phyloP scores from a whole-genome alignment of 2,329 filamentous ascomycete genomes.

The Pezicula carpinea region DNA sequence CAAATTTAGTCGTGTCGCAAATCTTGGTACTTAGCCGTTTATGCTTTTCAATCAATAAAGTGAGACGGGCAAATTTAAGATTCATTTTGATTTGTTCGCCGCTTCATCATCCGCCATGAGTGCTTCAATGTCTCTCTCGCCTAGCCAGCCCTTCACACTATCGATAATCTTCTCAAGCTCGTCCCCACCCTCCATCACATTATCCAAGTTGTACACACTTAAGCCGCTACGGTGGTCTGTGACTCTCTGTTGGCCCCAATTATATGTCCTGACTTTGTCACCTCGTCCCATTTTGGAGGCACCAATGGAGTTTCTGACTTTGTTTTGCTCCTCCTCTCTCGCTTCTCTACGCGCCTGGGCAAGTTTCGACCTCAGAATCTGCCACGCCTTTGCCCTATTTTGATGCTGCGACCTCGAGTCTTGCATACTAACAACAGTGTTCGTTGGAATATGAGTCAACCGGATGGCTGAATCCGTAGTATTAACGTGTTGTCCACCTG shows the following conservation, averaged over 20 bases:
- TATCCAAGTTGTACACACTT: slow-evolving; percentile 60
- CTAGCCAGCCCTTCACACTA: slow-evolving; percentile 62
- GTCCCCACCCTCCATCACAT: slow-evolving; percentile 60
- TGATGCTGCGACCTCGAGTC: slow-evolving; percentile 85
- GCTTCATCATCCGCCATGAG: slow-evolving; percentile 48
- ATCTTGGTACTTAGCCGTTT: no score
- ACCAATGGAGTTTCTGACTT: slow-evolving; percentile 71
- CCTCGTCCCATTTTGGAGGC: slow-evolving; percentile 80
- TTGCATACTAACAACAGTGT: slow-evolving; percentile 85
- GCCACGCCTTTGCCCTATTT: slow-evolving; percentile 86
- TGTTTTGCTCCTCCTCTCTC: slow-evolving; percentile 74
- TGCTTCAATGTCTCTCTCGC: slow-evolving; percentile 58
- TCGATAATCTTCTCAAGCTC: slow-evolving; percentile 63
- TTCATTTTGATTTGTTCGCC: slow-evolving; percentile 7
- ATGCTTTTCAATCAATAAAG: no score
- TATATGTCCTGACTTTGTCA: slow-evolving; percentile 84
- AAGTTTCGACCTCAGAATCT: slow-evolving; percentile 73
- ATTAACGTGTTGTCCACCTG: slow-evolving; percentile 96
- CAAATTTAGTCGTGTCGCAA: no score
- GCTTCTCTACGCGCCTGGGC: slow-evolving; percentile 77
- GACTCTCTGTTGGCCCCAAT: slow-evolving; percentile 65
- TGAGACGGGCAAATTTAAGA: background rate
- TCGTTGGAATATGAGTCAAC: slow-evolving; percentile 84
- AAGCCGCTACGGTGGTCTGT: slow-evolving; percentile 68
- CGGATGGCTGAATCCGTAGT: slow-evolving; percentile 95